phyloP scores from a whole-genome alignment of 1,284 basidiomycete species.

The Grifola frondosa region DNA sequence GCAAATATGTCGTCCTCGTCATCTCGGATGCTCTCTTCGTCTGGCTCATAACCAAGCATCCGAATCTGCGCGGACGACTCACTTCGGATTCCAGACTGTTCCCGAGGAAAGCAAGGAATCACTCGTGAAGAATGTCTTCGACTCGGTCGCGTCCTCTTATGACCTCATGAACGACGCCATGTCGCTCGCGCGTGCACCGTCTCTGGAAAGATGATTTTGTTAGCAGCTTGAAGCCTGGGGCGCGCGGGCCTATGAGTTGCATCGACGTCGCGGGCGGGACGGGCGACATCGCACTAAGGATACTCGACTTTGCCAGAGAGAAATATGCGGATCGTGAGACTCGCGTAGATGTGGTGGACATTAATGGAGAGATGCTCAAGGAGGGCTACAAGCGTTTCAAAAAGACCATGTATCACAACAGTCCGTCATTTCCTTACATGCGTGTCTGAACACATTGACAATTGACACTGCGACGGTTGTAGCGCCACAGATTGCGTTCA shows the following conservation, averaged over 20 bases:
- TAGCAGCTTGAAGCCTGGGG: slow-evolving; percentile 75
- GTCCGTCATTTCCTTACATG: slow-evolving; percentile 48
- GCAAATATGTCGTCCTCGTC: slow-evolving; percentile 5
- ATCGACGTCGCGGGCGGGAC: slow-evolving; percentile 98
- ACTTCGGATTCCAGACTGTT: slow-evolving; percentile 92
- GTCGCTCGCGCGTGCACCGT: slow-evolving; percentile 93
- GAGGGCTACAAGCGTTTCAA: slow-evolving; percentile 92
- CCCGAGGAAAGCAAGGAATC: slow-evolving; percentile 76
- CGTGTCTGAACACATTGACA: background rate
- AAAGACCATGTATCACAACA: slow-evolving; percentile 95
- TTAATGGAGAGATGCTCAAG: slow-evolving; percentile 94
- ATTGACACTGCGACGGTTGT: slow-evolving; percentile 15
- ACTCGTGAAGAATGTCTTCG: slow-evolving; percentile 90
- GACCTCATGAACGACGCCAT: slow-evolving; percentile 99
- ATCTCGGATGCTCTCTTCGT: background rate
- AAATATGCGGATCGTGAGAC: slow-evolving; percentile 88
- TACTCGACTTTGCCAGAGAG: slow-evolving; percentile 90
- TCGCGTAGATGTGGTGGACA: slow-evolving; percentile 90
- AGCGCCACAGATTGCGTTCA: slow-evolving; percentile 94
- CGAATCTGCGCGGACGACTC: slow-evolving; percentile 43
- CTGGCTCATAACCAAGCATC: slow-evolving; percentile 4
- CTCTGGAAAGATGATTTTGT: slow-evolving; percentile 98
- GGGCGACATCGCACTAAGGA: slow-evolving; percentile 94
- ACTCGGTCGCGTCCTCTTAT: slow-evolving; percentile 94
- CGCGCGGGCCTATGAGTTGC: slow-evolving; percentile 70